Base-by-base conservation (phyloP, 495 filamentous ascomycete species). In the Podospora sp. region DNA sequence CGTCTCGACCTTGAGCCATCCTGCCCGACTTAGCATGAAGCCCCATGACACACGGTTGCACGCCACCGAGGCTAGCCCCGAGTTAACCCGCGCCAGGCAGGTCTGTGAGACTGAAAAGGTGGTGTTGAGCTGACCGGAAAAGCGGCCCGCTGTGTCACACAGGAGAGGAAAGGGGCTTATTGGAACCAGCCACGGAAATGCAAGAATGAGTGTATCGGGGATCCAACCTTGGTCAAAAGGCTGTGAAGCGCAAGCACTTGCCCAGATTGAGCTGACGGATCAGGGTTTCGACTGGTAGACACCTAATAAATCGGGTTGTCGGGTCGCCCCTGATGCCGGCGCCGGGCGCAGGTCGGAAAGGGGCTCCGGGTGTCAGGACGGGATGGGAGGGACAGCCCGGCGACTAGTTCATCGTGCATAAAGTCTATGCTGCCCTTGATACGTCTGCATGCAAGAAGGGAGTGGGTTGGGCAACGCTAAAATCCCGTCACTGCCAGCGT, bases 81-180 rank as follows among this genome's bases (percentile, higher is more conserved):
- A 33, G 29, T 33, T 33, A 33, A 33, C 29, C n/a, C 8, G 29
- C 29, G 29, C 29, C 29, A 33, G 29, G 29, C 29, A 33, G 29
- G 29, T 33, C 29, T 33, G 29, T 33, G 29, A 33, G 4, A 33
- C 29, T 8, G 29, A 69, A 27, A 77, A 76, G 65, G 84, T 78
- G 11, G 40, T 46, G 40, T 46, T 33, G 29, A 33, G 29, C 29
- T 33, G 29, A 3, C 29, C 29, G 29, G 29, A 33, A 8, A 8
- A 3, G 29, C 29, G 4, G 8, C 29, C 29, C 29, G 29, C 3
- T 33, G 3, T 8, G 29, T 33, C 8, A 8, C 4, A 33, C 29
- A 4, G 29, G 8, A 33, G 29, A 33, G 29, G 29, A 33, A 33
- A 33, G 29, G 29, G 29, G 29, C 29, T 33, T 33, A 8, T 33